These are phyloP conservation scores for Kwoniella sp. DNA, from an alignment of 768 basidiomycete genomes.

Conservation along the genomic window DNA sequence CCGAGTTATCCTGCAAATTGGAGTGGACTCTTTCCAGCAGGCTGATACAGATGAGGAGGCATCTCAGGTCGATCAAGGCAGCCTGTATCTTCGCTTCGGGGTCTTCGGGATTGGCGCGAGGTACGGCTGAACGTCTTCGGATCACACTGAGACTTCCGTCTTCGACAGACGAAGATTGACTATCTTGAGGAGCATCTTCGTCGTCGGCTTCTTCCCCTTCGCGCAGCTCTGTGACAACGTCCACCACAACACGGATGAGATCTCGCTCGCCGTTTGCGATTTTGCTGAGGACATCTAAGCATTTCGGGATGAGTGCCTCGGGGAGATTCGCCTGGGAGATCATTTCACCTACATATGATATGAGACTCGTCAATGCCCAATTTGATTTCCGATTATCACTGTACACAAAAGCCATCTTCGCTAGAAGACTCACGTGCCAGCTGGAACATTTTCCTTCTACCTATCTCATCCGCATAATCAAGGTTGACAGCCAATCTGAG, in stretches of 20 bases:
- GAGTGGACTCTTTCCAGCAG: constrained; percentile 84
- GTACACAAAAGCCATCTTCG: too few relatives aligned
- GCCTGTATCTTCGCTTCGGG: constrained; percentile 65
- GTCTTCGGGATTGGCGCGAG: constrained; percentile 49
- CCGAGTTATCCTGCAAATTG: constrained; percentile 67
- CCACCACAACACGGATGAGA: constrained; percentile 83
- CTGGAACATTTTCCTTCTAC: constrained; percentile 80
- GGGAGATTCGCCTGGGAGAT: constrained; percentile 72
- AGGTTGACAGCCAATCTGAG: constrained; percentile 74
- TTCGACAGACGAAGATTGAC: constrained; percentile 54
- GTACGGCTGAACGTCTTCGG: constrained; percentile 18
- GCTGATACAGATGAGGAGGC: constrained; percentile 74
- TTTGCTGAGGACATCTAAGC: constrained; percentile 78
- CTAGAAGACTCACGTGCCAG: constrained; percentile 73
- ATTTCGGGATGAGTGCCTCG: constrained; percentile 68
- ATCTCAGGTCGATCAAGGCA: constrained; percentile 72
- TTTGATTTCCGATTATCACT: background rate
- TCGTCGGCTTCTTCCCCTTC: constrained; percentile 56
- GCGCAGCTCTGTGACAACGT: constrained; percentile 79
- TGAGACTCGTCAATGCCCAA: background rate
- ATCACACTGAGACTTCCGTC: constrained; percentile 8
- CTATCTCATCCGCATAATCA: constrained; percentile 91
- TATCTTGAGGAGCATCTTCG: constrained; percentile 52
- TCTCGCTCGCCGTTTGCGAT: constrained; percentile 77
- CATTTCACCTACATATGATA: constrained; percentile 68